phyloP scores from a whole-genome alignment of 495 filamentous ascomycete species.

The Ascodesmis nigricans region DNA sequence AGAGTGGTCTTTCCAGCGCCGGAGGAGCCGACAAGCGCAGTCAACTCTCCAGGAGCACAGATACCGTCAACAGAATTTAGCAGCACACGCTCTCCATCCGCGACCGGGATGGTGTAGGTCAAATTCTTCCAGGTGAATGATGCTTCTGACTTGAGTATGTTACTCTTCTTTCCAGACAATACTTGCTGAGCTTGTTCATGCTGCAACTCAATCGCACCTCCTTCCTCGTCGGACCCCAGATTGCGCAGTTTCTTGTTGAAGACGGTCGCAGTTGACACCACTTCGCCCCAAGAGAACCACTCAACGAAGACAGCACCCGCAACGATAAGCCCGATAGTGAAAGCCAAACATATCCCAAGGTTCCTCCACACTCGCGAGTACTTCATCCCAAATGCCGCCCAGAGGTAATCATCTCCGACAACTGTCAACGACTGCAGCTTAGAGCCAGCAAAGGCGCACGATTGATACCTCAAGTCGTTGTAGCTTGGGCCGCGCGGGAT shows the following conservation, averaged over 20 bases:
- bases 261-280: no score
- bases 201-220: constrained; percentile 28
- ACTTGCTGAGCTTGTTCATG: no score
- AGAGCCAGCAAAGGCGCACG: constrained; percentile 2
- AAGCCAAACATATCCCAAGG: constrained; percentile 28
- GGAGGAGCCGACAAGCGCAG: constrained; percentile 51
- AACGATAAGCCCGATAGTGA: not conserved
- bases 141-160: no score
- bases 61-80: constrained; percentile 68
- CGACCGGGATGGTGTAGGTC: constrained; percentile 70
- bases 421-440: constrained; percentile 25
- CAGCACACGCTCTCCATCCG: constrained; percentile 43
- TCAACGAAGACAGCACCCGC: constrained; percentile 34
- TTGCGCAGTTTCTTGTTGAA: no score
- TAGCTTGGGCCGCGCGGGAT: constrained; percentile 12
- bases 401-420: constrained; percentile 1
- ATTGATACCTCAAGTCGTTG: constrained; percentile 18
- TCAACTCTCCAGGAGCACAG: constrained; percentile 70
- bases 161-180: constrained; percentile 13
- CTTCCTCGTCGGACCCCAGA: constrained; percentile 39
- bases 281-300: no score
- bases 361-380: constrained; percentile 28
- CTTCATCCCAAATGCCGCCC: not conserved
- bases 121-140: constrained; percentile 69
- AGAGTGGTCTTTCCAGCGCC: constrained; percentile 55